These are phyloP conservation scores for Papilionanthe hybrid DNA, from an alignment of 116 monocot species.

Conservation along the genomic window DNA sequence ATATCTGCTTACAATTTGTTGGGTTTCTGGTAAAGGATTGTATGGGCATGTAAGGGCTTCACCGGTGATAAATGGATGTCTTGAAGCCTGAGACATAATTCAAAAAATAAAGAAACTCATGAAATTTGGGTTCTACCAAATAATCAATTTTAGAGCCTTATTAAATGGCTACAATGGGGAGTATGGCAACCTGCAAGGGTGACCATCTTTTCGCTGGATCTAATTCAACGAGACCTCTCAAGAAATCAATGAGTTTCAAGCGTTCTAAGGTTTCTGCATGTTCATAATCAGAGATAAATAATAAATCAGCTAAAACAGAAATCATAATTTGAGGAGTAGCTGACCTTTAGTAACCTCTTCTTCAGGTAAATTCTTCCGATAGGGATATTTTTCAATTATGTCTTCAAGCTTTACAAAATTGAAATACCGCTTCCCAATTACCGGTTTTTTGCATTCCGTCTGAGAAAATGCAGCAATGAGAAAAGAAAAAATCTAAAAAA, in stretches of 20 bases:
- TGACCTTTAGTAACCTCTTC: constrained; percentile 74
- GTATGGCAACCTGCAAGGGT: constrained; percentile 79
- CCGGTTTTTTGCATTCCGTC: constrained; percentile 69
- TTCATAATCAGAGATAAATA: constrained; percentile 8
- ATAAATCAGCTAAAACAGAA: constrained; percentile 1
- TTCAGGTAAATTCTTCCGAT: constrained; percentile 68
- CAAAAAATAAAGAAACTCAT: constrained; percentile 1
- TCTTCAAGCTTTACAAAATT: constrained; percentile 69
- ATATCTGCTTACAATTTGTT: constrained; percentile 60
- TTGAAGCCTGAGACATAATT: constrained; percentile 59
- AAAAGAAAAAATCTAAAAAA: neutral
- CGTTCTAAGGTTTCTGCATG: constrained; percentile 52
- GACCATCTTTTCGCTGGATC: constrained; percentile 97
- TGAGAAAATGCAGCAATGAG: constrained; percentile 27
- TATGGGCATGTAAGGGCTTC: constrained; percentile 77
- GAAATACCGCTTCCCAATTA: constrained; percentile 83
- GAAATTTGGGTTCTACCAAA: neutral
- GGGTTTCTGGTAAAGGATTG: constrained; percentile 59
- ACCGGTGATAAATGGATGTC: constrained; percentile 96
- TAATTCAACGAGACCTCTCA: constrained; percentile 90
- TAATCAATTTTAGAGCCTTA: constrained; percentile 1
- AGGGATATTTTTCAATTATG: constrained; percentile 73
- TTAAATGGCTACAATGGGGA: neutral
- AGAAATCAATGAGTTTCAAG: constrained; percentile 83
- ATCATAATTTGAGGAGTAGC: constrained; percentile 6